Evolutionary conservation across 1,284 basidiomycete genomes (phyloP), one percentile per base, ranked within the genome.

Genomic region (Mycena sp.): DNA sequence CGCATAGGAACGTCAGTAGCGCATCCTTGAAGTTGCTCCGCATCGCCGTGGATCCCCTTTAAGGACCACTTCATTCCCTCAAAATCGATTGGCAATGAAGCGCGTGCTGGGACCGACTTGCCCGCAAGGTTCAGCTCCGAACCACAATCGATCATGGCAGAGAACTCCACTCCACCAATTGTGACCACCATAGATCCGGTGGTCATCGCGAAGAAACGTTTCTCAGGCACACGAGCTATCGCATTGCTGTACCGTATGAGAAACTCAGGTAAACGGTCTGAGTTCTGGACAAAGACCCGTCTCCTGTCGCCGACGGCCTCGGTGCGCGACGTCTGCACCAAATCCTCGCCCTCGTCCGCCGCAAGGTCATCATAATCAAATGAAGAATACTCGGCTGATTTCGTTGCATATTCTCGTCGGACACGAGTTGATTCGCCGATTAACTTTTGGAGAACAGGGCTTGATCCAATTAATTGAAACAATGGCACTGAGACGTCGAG

Each of bases 1-100:
- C 40, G 19, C 38, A 57, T 56, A 7, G 60, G 48, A 14, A 57
- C 53, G 19, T 62, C 40, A 37, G 60, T 62, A 38, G 54, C 38
- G 9, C 60, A 57, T 2, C 60, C 60, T 6, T 25, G 46, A 2
- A 62, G 40, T 28, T 57, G 60, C 26, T 62, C 60, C 3, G 60
- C 46, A 5, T 19, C 57, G 0, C 73, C 72, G 30, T 73, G 67
- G 10, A 77, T 69, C 0, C 75, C 76, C 35, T 70, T 71, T 1
- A 76, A 60, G 0, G 70, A 65, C 76, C 76, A 77, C 1, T 67
- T 58, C 7, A 62, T 59, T 0, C 73, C 73, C 19, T 74, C 72
- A 23, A 67, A 61, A 50, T 77, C 73, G 1, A 75, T 5, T 0
- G 73, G 23, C 0, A 74, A 44, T 0, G 25, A 11, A 30, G 16